A percentile compares a stretch with the other conserved stretches of the same genome.
Conservation (phyloP, 2,329 filamentous ascomycete genomes). For the Westerdykella ornata region DNA sequence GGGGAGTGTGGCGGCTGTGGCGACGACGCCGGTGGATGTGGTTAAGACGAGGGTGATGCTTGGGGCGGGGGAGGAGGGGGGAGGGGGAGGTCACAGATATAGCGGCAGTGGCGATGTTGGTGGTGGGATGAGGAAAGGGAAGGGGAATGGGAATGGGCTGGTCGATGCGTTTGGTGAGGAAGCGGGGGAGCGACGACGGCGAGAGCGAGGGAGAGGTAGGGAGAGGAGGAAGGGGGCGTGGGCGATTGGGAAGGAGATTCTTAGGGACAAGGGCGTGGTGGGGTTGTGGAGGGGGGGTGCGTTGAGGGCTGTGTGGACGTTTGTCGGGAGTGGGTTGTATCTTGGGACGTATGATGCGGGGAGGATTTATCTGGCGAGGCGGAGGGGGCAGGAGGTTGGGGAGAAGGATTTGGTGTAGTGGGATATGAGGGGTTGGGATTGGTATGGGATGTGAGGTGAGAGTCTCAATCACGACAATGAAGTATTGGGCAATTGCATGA, state of each 20-base stretch:
- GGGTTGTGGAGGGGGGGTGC: slow-evolving; percentile 73
- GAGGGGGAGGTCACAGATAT: no score
- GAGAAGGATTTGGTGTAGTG: slow-evolving; percentile 24
- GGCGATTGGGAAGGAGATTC: slow-evolving; percentile 58
- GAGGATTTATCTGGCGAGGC: slow-evolving; percentile 47
- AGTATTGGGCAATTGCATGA: no score
- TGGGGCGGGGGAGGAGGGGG: slow-evolving; percentile 34
- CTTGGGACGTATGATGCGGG: slow-evolving; percentile 79
- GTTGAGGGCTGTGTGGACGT: slow-evolving; percentile 72
- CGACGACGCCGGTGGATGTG: slow-evolving; percentile 87
- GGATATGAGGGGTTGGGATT: not conserved
- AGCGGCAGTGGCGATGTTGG: slow-evolving; percentile 8
- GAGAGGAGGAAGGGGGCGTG: slow-evolving; percentile 41
- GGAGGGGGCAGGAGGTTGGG: slow-evolving; percentile 39
- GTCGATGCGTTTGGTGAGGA: slow-evolving; percentile 41
- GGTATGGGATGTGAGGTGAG: no score
- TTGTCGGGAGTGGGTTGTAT: slow-evolving; percentile 75
- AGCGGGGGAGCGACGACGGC: slow-evolving; percentile 22
- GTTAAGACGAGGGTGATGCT: slow-evolving; percentile 90
- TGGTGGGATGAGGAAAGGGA: slow-evolving; percentile 4
- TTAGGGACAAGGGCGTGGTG: slow-evolving; percentile 58
- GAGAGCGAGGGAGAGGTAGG: slow-evolving; percentile 17
- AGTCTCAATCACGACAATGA: no score
- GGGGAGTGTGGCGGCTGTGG: slow-evolving; percentile 65
- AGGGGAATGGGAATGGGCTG: slow-evolving; percentile 11